Base-by-base conservation (phyloP, 257 asterid genomes). In the Nicotiana undulata region DNA sequence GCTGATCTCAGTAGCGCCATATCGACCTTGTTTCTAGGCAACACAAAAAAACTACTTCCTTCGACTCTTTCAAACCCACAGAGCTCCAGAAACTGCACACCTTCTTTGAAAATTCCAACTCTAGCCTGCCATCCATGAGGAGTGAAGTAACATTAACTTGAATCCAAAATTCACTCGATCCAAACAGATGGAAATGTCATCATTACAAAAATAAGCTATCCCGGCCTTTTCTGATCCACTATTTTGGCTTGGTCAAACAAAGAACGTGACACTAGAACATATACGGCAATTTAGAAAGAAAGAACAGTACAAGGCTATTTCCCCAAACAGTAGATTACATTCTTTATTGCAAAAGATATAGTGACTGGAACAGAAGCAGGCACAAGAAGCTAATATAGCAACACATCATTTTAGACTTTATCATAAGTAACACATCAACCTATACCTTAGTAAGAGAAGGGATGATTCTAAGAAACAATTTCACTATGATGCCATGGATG, bases 21-120 rank as follows among this genome's bases (percentile, higher is more conserved):
- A 72, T 92, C 92, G 31, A 90, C 84, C 68, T 85, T 92, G 80
- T 89, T 91, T 75, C 81, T 77, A 22, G 87, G 87, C 31, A 92
- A 85, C 75, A 81, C 70, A 85, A 93, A 83, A 77, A 84, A 84
- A 3, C 84, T 82, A 40, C 88, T 93, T 20, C 86, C 87, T 72
- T 83, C 89, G 22, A 61, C 88, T 88, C 85, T 89, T 88, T 90
- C 92, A 75, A 93, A 92, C 34, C 97, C 96, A 63, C 93, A 92
- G 13, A 88, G 88, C 81, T 88, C 92, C 34, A 93, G 96, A 86
- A 93, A 92, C 89, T 85, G 32, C 67, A 90, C 67, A 3, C 94
- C 93, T 74, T 90, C 90, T 26, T 85, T 86, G 74, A 83, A 93
- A 82, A 75, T 82, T 9, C 96, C 97, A 31, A 93, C 93, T 86